These are phyloP conservation scores for Planoprotostelium fungivorum DNA, from an alignment of 78 protist genomes.

Conservation along the genomic window DNA sequence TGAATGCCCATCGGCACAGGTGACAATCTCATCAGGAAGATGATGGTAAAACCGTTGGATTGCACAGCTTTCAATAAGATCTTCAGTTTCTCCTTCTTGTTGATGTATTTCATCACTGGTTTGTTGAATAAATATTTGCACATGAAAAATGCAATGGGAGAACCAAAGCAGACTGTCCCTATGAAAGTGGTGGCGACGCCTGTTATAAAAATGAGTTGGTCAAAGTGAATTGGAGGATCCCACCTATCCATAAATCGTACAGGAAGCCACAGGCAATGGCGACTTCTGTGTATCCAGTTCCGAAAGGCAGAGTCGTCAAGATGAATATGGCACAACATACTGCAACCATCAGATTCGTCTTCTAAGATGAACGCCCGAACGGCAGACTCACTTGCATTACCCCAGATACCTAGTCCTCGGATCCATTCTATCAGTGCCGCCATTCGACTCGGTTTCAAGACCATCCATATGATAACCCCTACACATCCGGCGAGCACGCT, in stretches of 20 bases:
- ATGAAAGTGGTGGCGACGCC: neutral
- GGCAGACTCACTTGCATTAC: neutral
- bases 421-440: neutral
- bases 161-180: neutral
- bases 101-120: neutral
- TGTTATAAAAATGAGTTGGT: neutral
- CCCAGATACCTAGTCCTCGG: neutral
- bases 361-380: neutral
- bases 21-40: neutral
- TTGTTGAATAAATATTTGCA: neutral
- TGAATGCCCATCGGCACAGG: neutral
- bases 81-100: neutral
- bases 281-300: neutral
- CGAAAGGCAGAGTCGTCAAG: neutral
- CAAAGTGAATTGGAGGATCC: no score
- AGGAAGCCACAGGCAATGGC: neutral
- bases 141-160: neutral
- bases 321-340: neutral
- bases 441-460: neutral
- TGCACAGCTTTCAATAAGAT: neutral
- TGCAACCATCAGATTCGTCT: neutral
- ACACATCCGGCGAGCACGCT: neutral
- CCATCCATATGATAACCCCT: neutral
- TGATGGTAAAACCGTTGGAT: neutral
- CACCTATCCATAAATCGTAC: neutral